These are phyloP conservation scores for Sordariomycetes sp. DNA, from an alignment of 2,329 filamentous ascomycete genomes.

Conservation along the genomic window DNA sequence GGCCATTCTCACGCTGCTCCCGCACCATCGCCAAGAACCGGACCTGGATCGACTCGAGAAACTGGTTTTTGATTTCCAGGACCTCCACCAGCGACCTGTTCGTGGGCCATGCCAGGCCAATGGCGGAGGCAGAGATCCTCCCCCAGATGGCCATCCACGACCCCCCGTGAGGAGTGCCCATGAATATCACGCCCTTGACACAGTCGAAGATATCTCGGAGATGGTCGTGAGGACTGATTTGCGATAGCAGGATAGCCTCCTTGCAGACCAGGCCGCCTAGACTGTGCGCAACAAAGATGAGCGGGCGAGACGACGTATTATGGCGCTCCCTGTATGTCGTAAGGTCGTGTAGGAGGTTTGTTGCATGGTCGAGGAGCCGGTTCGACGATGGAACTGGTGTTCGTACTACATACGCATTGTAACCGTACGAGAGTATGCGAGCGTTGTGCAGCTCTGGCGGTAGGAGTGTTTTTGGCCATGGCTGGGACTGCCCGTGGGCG, in stretches of 20 bases:
- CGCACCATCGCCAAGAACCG: conserved; percentile 17
- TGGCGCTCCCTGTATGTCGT: conserved; percentile 10
- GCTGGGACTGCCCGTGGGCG: conserved; percentile 12
- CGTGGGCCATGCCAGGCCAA: conserved; percentile 13
- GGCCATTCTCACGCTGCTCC: conserved; percentile 7
- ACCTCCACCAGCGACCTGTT: conserved; percentile 18
- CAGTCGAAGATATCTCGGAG: conserved; percentile 16
- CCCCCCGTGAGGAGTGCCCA: conserved; percentile 26
- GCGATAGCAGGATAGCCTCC: conserved; percentile 20
- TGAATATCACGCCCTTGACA: conserved; percentile 20
- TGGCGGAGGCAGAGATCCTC: neutral
- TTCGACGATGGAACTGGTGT: conserved; percentile 11
- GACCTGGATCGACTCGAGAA: conserved; percentile 13
- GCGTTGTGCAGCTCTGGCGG: conserved; percentile 16
- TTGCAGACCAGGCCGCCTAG: conserved; percentile 28
- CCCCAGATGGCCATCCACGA: conserved; percentile 22
- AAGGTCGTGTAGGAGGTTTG: conserved; percentile 17
- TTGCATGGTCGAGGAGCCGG: conserved; percentile 17
- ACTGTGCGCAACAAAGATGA: conserved; percentile 26
- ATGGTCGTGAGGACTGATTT: conserved; percentile 16
- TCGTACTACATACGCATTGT: conserved; percentile 19
- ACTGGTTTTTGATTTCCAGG: conserved; percentile 14
- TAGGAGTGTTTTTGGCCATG: conserved; percentile 23
- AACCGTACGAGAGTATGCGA: conserved; percentile 27
- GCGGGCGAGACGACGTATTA: conserved; percentile 12